Percentiles rank a stretch among this genome's conserved stretches.
Evolutionary conservation across 108 stramenopile species (phyloP).

Genomic region (Cyclotella cryptica): DNA sequence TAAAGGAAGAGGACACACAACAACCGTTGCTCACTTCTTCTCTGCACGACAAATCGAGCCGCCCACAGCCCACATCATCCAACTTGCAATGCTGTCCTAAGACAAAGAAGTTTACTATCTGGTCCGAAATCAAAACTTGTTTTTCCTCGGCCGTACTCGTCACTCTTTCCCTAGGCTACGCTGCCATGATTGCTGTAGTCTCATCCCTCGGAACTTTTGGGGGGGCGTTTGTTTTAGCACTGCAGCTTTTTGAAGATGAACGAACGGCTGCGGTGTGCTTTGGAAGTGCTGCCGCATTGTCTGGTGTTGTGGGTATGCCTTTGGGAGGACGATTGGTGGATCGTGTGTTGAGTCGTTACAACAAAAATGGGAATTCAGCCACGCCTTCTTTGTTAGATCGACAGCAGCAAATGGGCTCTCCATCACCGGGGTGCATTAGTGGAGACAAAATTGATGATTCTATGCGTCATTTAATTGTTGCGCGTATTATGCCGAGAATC

Average conservation of each 20-base stretch:
- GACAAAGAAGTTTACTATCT: constrained; percentile 46
- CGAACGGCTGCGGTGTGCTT: constrained; percentile 42
- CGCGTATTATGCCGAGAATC: constrained; percentile 45
- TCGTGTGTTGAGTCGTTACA: constrained; percentile 36
- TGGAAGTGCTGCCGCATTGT: constrained; percentile 48
- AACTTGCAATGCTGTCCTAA: background rate
- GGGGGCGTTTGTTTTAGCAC: constrained; percentile 44
- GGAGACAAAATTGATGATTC: constrained; percentile 39
- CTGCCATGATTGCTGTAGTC: constrained; percentile 51
- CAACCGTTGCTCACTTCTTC: background rate
- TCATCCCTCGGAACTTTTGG: constrained; percentile 52
- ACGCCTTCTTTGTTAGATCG: background rate
- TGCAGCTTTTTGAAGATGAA: constrained; percentile 53
- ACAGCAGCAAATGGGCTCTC: background rate
- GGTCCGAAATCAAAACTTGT: constrained; percentile 51
- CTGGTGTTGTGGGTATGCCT: constrained; percentile 31
- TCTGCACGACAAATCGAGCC: background rate
- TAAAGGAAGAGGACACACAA: constrained; percentile 6
- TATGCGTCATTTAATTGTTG: constrained; percentile 38
- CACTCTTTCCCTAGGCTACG: constrained; percentile 39
- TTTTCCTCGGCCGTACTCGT: constrained; percentile 52
- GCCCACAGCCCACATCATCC: background rate
- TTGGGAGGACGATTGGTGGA: constrained; percentile 5
- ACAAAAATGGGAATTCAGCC: background rate
- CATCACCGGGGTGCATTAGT: constrained; percentile 16